phyloP scores from a whole-genome alignment of 2,329 filamentous ascomycete genomes.

The Sarocladium brachiariae region DNA sequence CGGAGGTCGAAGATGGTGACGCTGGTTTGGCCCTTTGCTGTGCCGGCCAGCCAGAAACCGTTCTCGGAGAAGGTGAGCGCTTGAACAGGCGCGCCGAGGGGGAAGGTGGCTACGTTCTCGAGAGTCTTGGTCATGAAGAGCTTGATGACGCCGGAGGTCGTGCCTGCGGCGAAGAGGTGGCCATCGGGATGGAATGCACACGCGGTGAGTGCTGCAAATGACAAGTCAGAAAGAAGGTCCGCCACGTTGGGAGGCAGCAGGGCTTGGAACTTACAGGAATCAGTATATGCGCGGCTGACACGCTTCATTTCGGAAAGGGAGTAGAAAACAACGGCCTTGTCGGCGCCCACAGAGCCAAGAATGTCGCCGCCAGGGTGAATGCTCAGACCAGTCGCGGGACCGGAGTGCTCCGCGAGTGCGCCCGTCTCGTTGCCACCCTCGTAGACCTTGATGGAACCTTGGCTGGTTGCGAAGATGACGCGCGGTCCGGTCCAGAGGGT shows the following conservation, averaged over 20 bases:
- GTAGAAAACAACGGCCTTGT: constrained; percentile 91
- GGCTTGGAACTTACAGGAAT: constrained; percentile 58
- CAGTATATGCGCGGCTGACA: constrained; percentile 72
- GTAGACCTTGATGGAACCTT: constrained; percentile 75
- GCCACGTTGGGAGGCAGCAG: not conserved
- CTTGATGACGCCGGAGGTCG: constrained; percentile 72
- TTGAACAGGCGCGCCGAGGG: constrained; percentile 61
- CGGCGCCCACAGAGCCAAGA: constrained; percentile 77
- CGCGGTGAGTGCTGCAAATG: constrained; percentile 58
- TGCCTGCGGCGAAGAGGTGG: constrained; percentile 83
- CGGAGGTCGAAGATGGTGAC: constrained; percentile 89
- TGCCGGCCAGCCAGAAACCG: constrained; percentile 88
- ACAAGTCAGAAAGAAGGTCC: constrained; percentile 14
- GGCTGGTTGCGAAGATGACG: constrained; percentile 65
- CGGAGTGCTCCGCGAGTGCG: constrained; percentile 74
- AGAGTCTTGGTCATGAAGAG: constrained; percentile 83
- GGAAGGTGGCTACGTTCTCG: constrained; percentile 68
- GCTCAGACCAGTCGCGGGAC: constrained; percentile 68
- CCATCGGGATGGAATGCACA: constrained; percentile 93
- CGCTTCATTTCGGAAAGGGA: constrained; percentile 62
- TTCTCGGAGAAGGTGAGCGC: constrained; percentile 89
- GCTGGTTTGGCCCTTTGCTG: constrained; percentile 66
- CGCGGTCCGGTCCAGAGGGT: constrained; percentile 59
- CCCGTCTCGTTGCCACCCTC: constrained; percentile 63
- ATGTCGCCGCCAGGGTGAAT: constrained; percentile 79